Evolutionary conservation across 805 yeast species (phyloP).

Genomic region (Candida morakotiae): DNA sequence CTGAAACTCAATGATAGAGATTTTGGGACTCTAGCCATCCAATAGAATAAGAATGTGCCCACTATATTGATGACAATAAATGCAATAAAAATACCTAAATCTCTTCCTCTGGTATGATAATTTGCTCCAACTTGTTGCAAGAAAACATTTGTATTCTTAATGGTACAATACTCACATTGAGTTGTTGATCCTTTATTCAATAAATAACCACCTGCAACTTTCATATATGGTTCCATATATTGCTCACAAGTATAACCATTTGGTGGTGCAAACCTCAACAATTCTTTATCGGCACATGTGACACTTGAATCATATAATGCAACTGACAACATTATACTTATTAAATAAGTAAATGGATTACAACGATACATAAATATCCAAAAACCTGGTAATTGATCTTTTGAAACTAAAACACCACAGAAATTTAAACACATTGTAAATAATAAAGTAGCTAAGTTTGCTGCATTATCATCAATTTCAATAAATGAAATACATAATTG

Average conservation of each 20-base stretch:
- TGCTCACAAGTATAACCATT: slow-evolving; percentile 19
- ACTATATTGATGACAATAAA: slow-evolving; percentile 32
- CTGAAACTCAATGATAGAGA: slow-evolving; percentile 12
- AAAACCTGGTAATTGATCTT: slow-evolving; percentile 27
- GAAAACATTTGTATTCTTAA: slow-evolving; percentile 53
- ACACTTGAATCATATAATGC: slow-evolving; percentile 33
- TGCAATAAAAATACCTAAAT: slow-evolving; percentile 48
- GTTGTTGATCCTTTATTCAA: slow-evolving; percentile 40
- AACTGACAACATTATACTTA: slow-evolving; percentile 45
- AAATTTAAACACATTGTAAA: slow-evolving; percentile 32
- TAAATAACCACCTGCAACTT: slow-evolving; percentile 42
- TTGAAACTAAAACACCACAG: slow-evolving; percentile 35
- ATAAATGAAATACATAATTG: slow-evolving; percentile 26
- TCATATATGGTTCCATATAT: slow-evolving; percentile 27
- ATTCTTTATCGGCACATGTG: slow-evolving; percentile 23
- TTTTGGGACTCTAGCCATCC: slow-evolving; percentile 74
- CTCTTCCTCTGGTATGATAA: slow-evolving; percentile 57
- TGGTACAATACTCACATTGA: slow-evolving; percentile 59
- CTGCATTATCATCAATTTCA: slow-evolving; percentile 30
- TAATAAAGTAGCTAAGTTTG: slow-evolving; percentile 24
- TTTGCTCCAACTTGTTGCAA: slow-evolving; percentile 43
- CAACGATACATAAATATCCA: slow-evolving; percentile 76
- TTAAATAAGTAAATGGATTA: slow-evolving; percentile 65
- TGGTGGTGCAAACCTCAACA: slow-evolving; percentile 14
- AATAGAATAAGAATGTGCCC: slow-evolving; percentile 38